Conservation (phyloP, 495 filamentous ascomycete species). For the Extremus antarcticus region DNA sequence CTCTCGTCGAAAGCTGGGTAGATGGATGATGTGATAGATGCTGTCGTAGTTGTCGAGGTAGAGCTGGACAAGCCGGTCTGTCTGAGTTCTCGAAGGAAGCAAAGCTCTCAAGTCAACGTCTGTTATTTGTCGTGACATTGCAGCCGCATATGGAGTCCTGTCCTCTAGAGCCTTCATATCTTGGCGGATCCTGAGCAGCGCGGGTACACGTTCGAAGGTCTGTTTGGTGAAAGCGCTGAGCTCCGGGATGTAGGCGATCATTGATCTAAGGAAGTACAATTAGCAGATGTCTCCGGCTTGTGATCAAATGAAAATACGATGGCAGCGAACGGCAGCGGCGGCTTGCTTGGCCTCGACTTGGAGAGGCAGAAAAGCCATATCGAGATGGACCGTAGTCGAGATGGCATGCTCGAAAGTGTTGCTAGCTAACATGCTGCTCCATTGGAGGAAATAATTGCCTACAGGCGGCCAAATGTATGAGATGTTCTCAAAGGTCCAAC, state of each 20-base stretch:
- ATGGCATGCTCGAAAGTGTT: too few species aligned
- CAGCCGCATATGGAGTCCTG: constrained; percentile 4
- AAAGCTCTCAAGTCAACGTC: constrained; percentile 6
- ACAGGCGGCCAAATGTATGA: too few species aligned
- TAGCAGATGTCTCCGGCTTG: too few species aligned
- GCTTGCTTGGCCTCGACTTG: too few species aligned
- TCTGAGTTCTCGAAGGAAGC: constrained; percentile 4
- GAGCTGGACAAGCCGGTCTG: constrained; percentile 7
- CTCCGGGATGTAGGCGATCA: constrained; percentile 17
- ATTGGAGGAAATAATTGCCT: too few species aligned
- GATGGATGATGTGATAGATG: constrained; percentile 22
- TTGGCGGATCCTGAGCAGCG: constrained; percentile 8
- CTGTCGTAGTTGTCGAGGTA: constrained; percentile 17
- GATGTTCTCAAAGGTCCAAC: too few species aligned
- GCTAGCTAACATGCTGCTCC: too few species aligned
- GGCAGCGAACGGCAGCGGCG: too few species aligned
- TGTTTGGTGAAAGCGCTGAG: constrained; percentile 15
- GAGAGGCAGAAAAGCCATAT: background rate
- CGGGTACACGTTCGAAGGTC: constrained; percentile 11
- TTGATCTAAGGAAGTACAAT: too few species aligned
- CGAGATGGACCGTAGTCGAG: background rate
- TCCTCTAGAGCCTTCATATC: constrained; percentile 15
- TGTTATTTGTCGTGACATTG: background rate
- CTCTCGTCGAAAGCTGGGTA: constrained; percentile 17
- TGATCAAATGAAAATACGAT: too few species aligned